Conservation (phyloP, 345 rosid species). For the Lepidium didymum region DNA sequence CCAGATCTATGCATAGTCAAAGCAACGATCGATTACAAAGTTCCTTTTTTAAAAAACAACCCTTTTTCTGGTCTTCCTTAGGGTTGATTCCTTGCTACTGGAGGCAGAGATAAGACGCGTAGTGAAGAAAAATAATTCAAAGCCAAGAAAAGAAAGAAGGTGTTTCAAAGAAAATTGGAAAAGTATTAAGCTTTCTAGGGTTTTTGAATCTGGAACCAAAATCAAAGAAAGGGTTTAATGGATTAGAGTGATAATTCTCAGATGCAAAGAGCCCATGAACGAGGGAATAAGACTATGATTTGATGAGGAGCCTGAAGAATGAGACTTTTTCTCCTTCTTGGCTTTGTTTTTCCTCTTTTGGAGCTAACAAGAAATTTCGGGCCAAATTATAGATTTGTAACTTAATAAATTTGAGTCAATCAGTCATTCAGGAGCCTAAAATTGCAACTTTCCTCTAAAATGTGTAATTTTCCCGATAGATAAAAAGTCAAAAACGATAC, state of each 20-base stretch:
- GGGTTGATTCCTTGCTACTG: not conserved
- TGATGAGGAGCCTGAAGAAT: not conserved
- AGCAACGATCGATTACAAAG: slow-evolving; percentile 12
- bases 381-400: not conserved
- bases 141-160: not conserved
- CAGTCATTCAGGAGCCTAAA: not conserved
- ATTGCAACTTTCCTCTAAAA: not conserved
- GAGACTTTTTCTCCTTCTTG: slow-evolving; percentile 14
- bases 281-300: not conserved
- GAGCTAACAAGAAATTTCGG: slow-evolving; percentile 2
- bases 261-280: slow-evolving; percentile 8
- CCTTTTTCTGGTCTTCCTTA: not conserved
- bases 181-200: not conserved
- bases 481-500: not conserved
- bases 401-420: not conserved
- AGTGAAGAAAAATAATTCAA: not conserved
- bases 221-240: slow-evolving; percentile 1
- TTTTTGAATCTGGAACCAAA: not conserved
- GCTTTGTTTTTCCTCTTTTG: slow-evolving; percentile 2
- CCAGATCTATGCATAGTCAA: slow-evolving; percentile 71
- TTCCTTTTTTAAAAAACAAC: no score
- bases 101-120: slow-evolving; percentile 3
- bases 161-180: not conserved
- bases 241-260: not conserved
- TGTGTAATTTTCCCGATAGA: not conserved